Evolutionary conservation across 2,329 filamentous ascomycete species (phyloP), one percentile per base, ranked within the genome.

Genomic region (Fusarium sp.): DNA sequence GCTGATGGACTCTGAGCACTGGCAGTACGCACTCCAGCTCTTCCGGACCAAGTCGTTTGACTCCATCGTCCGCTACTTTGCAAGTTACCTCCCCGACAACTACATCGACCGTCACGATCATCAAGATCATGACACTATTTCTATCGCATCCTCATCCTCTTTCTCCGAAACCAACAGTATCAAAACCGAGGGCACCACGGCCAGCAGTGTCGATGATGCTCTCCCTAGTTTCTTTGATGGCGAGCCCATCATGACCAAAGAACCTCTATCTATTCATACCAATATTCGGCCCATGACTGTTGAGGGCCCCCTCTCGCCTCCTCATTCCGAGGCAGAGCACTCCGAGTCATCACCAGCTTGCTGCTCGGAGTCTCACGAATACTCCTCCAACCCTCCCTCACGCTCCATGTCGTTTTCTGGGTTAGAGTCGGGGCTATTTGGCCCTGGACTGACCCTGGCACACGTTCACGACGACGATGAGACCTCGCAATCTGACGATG

Each of bases 1-100:
- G 64, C 83, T 91, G 73, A 88, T 91, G 81, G 88, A 88, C 67
- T 89, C 87, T 57, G 84, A 88, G 20, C 89, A 90, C 82, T 91
- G 89, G 89, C 85, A 88, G 73, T 82, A 87, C 73, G 89, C 89
- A 30, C 78, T 90, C 32, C 89, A 91, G 78, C 86, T 91, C 64
- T 91, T 91, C 78, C 87, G 89, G 16, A 89, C 88, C 11, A 87
- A 84, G 76, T 90, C 88, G 3, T 86, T 90, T 66, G 89, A 91
- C 80, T 90, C 89, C 20, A 87, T 91, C 70, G 87, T 91, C 71
- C 85, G 88, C 72, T 90, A 89, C 78, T 91, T 90, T 80, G 84
- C 88, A 23, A 90, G 88, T 57, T 91, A 91, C 72, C 85, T 91
- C 9, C 88, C 89, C 30, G 81, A 86, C 13, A 83, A 86, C 70